Percentiles rank a stretch among this genome's conserved stretches.
Conservation (phyloP, 345 rosid genomes). For the Salix udensis region DNA sequence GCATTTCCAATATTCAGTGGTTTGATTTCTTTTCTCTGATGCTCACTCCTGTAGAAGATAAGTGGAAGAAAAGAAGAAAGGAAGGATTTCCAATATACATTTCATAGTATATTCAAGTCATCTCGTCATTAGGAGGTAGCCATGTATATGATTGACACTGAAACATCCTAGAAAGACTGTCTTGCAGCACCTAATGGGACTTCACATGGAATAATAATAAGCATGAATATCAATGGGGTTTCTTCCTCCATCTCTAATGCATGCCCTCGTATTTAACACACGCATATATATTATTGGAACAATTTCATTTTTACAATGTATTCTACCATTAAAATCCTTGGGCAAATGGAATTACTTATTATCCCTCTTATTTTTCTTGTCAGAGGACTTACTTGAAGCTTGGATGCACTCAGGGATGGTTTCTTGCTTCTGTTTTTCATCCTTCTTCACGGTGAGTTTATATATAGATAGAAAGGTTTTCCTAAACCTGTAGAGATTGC, state of each 20-base stretch:
- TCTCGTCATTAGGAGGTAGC: too few relatives aligned
- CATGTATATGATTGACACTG: too few relatives aligned
- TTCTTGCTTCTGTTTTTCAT: constrained; percentile 47
- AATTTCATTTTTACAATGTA: neutral
- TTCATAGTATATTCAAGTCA: too few relatives aligned
- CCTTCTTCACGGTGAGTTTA: constrained; percentile 49
- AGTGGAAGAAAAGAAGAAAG: too few relatives aligned
- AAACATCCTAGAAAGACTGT: too few relatives aligned
- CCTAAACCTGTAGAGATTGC: too few relatives aligned
- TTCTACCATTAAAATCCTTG: neutral
- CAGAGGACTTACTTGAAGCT: constrained; percentile 66
- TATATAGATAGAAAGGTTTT: too few relatives aligned
- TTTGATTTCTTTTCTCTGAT: too few relatives aligned
- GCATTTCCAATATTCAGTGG: too few relatives aligned
- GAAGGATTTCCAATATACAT: too few relatives aligned
- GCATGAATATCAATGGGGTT: neutral
- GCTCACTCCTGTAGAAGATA: too few relatives aligned
- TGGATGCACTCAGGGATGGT: constrained; percentile 69
- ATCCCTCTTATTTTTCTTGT: constrained; percentile 14
- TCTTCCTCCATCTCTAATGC: neutral
- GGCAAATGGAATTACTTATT: neutral
- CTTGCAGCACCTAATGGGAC: neutral
- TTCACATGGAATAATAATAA: neutral
- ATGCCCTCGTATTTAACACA: neutral
- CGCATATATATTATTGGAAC: neutral